phyloP scores from a whole-genome alignment of 2,329 filamentous ascomycete genomes.

The Trichophyton rubrum region DNA sequence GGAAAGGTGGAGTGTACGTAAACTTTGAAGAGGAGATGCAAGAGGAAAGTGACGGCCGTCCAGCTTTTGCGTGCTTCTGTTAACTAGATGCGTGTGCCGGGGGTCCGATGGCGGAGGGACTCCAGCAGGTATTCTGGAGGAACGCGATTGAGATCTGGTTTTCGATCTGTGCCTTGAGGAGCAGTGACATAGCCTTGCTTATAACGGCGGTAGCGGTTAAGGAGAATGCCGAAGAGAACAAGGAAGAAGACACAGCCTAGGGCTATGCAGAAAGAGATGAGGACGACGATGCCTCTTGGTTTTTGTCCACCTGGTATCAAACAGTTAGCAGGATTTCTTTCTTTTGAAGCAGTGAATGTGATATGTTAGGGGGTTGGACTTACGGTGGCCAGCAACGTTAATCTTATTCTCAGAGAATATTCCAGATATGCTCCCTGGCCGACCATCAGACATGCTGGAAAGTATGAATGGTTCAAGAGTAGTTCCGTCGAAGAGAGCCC shows the following conservation, averaged over 20 bases:
- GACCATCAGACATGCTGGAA: constrained; percentile 53
- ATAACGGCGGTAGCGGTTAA: constrained; percentile 36
- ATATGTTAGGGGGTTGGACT: constrained; percentile 23
- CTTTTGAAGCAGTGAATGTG: neutral
- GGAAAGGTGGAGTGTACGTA: neutral
- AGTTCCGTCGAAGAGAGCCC: constrained; percentile 77
- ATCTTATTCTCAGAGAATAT: constrained; percentile 74
- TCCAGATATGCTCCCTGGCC: constrained; percentile 60
- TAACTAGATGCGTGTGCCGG: constrained; percentile 22
- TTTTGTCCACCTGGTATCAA: constrained; percentile 24
- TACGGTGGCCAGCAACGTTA: constrained; percentile 56
- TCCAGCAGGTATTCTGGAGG: constrained; percentile 38
- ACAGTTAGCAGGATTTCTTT: constrained; percentile 9
- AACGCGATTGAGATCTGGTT: constrained; percentile 34
- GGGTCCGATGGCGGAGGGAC: constrained; percentile 25
- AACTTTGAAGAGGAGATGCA: neutral
- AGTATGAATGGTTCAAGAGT: constrained; percentile 67
- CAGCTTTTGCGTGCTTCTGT: neutral
- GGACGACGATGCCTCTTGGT: constrained; percentile 35
- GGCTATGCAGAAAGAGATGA: constrained; percentile 37
- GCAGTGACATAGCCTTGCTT: constrained; percentile 36
- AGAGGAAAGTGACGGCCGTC: neutral
- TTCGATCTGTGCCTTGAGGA: constrained; percentile 35
- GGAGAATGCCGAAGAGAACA: constrained; percentile 34
- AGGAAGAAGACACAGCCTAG: constrained; percentile 38